phyloP scores from a whole-genome alignment of 441 rosid species.

The Syzygium syzygioides region DNA sequence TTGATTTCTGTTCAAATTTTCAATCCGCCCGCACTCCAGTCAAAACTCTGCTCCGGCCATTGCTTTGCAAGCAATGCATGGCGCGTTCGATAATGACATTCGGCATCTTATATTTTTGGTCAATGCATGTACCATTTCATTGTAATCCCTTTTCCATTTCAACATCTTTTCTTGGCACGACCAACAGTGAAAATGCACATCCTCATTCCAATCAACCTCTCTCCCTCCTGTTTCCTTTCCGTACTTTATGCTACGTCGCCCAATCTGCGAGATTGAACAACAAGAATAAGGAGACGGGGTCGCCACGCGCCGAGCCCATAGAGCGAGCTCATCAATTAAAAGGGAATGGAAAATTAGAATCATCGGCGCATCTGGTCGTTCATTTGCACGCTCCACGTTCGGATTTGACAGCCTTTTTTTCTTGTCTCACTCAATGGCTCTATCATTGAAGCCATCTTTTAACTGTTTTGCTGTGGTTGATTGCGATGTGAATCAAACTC shows the following conservation, averaged over 20 bases:
- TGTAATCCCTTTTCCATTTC: background rate
- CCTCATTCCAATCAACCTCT: background rate
- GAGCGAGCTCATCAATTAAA: background rate
- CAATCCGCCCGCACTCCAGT: background rate
- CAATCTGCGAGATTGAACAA: background rate
- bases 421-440: rapidly evolving
- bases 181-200: background rate
- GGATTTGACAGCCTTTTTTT: background rate
- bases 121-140: rapidly evolving
- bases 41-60: rapidly evolving
- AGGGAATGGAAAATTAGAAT: background rate
- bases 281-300: background rate
- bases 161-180: background rate
- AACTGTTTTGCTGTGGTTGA: background rate
- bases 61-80: background rate
- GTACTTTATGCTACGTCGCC: background rate
- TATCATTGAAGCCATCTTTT: background rate
- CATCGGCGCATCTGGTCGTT: background rate
- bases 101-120: background rate
- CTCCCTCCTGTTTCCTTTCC: background rate
- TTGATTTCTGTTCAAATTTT: background rate
- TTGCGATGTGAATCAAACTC: background rate
- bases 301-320: background rate
- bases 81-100: background rate
- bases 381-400: background rate